Conservation (phyloP, 2,329 filamentous ascomycete genomes). For the Fusarium sp. region DNA sequence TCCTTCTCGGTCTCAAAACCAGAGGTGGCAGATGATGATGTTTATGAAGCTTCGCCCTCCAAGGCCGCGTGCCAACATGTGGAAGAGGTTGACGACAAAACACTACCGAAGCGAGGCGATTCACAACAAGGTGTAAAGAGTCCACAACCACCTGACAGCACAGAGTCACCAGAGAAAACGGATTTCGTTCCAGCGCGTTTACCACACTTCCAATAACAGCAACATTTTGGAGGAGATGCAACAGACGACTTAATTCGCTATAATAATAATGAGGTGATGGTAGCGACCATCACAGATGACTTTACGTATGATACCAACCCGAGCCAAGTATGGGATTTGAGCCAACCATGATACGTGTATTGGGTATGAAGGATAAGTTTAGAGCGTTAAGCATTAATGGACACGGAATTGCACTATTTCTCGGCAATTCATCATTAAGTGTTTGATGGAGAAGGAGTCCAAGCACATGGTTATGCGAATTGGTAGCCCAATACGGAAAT, state of each 20-base stretch:
- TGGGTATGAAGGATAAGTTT: constrained; percentile 4
- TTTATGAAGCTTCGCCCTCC: constrained; percentile 34
- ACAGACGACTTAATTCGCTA: constrained; percentile 14
- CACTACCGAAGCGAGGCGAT: constrained; percentile 1
- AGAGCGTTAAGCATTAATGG: constrained; percentile 16
- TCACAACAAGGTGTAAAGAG: constrained; percentile 49
- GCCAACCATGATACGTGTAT: constrained; percentile 15
- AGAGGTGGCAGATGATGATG: constrained; percentile 52
- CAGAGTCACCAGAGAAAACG: constrained; percentile 27
- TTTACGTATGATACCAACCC: constrained; percentile 47
- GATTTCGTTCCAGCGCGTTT: constrained; percentile 70
- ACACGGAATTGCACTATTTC: constrained; percentile 4
- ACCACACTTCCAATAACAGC: constrained; percentile 64
- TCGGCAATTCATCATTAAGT: background rate
- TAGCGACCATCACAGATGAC: constrained; percentile 23
- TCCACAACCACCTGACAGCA: constrained; percentile 2
- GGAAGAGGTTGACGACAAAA: constrained; percentile 17
- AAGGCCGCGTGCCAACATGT: constrained; percentile 29
- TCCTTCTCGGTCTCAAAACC: constrained; percentile 42
- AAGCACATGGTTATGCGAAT: constrained; percentile 37
- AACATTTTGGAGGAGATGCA: background rate
- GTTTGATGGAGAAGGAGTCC: background rate
- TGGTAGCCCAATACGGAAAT: constrained; percentile 52
- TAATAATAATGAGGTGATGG: constrained; percentile 37
- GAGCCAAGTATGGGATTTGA: constrained; percentile 28